phyloP scores from a whole-genome alignment of 805 yeast species.

The Candida germanica region DNA sequence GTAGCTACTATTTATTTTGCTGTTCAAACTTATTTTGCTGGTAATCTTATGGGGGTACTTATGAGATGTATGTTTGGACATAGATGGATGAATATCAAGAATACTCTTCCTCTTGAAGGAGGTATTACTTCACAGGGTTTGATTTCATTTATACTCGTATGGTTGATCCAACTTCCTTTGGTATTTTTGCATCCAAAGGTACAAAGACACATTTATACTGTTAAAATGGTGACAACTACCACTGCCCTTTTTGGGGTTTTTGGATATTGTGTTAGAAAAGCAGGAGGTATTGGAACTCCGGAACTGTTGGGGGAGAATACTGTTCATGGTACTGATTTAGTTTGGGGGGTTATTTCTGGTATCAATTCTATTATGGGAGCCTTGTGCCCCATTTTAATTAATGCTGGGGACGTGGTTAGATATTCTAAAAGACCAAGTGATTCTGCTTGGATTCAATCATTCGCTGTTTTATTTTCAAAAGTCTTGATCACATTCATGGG shows the following conservation, averaged over 20 bases:
- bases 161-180: slow-evolving; percentile 9
- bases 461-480: slow-evolving; percentile 7
- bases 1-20: slow-evolving; percentile 9
- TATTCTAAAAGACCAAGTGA: slow-evolving; percentile 7
- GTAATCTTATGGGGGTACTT: slow-evolving; percentile 5
- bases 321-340: slow-evolving; percentile 8
- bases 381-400: slow-evolving; percentile 8
- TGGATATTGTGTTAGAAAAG: slow-evolving; percentile 10
- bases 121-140: slow-evolving; percentile 7
- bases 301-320: slow-evolving; percentile 3
- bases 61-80: slow-evolving; percentile 10
- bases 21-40: slow-evolving; percentile 9
- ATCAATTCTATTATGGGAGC: slow-evolving; percentile 11
- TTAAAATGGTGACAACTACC: slow-evolving; percentile 7
- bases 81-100: slow-evolving; percentile 5
- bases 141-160: slow-evolving; percentile 5
- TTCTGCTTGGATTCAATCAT: slow-evolving; percentile 10
- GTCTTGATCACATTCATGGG: slow-evolving; percentile 9
- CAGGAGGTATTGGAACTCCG: slow-evolving; percentile 10
- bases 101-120: slow-evolving; percentile 1
- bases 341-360: slow-evolving; percentile 8
- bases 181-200: slow-evolving; percentile 9
- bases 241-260: slow-evolving; percentile 8
- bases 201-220: slow-evolving; percentile 8
- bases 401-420: slow-evolving; percentile 10